These are phyloP conservation scores for Kregervanrija pseudodelftensis DNA, from an alignment of 805 yeast genomes.

Conservation along the genomic window DNA sequence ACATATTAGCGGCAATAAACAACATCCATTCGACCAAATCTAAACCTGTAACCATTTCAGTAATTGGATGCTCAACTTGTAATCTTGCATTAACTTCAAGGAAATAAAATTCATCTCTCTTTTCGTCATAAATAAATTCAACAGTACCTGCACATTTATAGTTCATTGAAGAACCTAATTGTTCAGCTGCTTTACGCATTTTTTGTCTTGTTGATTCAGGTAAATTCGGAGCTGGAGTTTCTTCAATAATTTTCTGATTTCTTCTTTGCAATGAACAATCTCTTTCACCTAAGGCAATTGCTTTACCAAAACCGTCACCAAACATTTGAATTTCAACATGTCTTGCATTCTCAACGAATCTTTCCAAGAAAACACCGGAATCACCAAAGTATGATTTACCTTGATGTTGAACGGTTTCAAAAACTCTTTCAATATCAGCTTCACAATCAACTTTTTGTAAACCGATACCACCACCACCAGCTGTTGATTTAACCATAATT, in stretches of 20 bases:
- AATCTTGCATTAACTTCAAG: conserved; percentile 93
- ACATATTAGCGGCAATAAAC: conserved; percentile 78
- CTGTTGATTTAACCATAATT: conserved; percentile 93
- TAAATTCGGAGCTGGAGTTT: conserved; percentile 94
- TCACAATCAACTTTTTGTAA: conserved; percentile 84
- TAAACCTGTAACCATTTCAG: conserved; percentile 90
- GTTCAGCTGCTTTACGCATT: conserved; percentile 81
- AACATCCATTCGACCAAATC: conserved; percentile 98
- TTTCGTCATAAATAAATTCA: conserved; percentile 86
- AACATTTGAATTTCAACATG: conserved; percentile 96
- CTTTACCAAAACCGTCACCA: conserved; percentile 92
- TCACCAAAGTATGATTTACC: conserved; percentile 92
- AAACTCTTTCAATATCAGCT: conserved; percentile 75
- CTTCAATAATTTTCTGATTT: conserved; percentile 93
- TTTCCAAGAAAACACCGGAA: conserved; percentile 89
- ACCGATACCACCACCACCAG: conserved; percentile 99
- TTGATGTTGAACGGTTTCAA: conserved; percentile 87
- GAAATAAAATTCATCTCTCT: conserved; percentile 84
- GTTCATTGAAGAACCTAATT: conserved; percentile 71
- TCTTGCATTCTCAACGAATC: conserved; percentile 91
- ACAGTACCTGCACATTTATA: conserved; percentile 98
- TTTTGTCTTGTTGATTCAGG: conserved; percentile 69
- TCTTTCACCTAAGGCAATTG: conserved; percentile 92
- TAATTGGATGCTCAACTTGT: conserved; percentile 97
- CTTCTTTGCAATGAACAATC: conserved; percentile 97